Evolutionary conservation across 2,329 filamentous ascomycete species (phyloP).

Genomic region (Herpomyces periplanetae): DNA sequence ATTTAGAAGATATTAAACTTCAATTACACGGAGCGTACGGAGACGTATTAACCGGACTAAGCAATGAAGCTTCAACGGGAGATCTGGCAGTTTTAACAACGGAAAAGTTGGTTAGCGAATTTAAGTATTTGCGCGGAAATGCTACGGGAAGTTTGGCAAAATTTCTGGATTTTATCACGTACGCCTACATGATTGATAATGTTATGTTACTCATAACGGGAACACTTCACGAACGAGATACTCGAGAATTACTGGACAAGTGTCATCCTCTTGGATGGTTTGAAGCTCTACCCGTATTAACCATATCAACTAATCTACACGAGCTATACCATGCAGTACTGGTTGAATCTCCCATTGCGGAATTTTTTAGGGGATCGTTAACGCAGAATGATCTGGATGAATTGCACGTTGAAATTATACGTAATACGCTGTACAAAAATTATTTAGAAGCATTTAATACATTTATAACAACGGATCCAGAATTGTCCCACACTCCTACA

Average conservation of each 20-base stretch:
- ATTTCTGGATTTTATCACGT: constrained; percentile 93
- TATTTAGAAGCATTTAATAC: constrained; percentile 90
- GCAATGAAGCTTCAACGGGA: constrained; percentile 85
- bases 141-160: constrained; percentile 58
- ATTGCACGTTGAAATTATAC: constrained; percentile 93
- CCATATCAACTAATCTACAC: constrained; percentile 89
- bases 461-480: constrained; percentile 61
- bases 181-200: constrained; percentile 99
- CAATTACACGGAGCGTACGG: constrained; percentile 87
- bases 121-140: constrained; percentile 78
- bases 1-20: constrained; percentile 60
- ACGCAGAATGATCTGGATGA: constrained; percentile 91
- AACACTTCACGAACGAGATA: constrained; percentile 85
- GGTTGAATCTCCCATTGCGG: constrained; percentile 74
- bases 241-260: constrained; percentile 62
- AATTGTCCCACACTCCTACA: constrained; percentile 56
- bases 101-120: constrained; percentile 89
- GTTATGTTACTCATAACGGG: constrained; percentile 90
- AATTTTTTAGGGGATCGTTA: constrained; percentile 86
- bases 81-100: constrained; percentile 76
- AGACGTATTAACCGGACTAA: constrained; percentile 70
- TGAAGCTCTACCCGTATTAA: constrained; percentile 90
- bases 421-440: constrained; percentile 97
- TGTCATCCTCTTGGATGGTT: constrained; percentile 96
- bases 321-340: constrained; percentile 93